phyloP scores from a whole-genome alignment of 148 eudicot genomes.

The Fagopyrum homotropicum region DNA sequence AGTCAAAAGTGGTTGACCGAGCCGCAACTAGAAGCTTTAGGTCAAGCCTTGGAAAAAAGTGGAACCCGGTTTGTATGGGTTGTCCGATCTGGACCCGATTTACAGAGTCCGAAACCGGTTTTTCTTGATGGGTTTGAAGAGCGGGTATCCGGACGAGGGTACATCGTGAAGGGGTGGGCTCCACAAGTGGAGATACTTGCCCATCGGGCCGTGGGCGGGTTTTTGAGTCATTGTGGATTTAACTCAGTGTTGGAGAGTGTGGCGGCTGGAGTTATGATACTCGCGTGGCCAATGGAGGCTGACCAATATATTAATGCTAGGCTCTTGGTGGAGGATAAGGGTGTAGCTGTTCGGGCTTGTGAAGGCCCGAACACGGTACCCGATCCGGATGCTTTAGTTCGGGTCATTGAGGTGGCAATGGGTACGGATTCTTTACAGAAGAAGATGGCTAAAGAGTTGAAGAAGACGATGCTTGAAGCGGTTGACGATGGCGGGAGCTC shows the following conservation, averaged over 20 bases:
- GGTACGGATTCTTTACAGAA: conserved; percentile 15
- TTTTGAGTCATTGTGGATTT: conserved; percentile 17
- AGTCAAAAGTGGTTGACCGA: background rate
- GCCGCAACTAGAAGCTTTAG: conserved; percentile 3
- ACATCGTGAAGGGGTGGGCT: conserved; percentile 11
- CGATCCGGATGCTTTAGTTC: conserved; percentile 25
- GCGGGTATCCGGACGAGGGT: conserved; percentile 10
- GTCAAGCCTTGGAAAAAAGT: background rate
- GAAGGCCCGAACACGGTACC: conserved; percentile 32
- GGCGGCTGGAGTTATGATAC: conserved; percentile 30
- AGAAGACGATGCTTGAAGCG: background rate
- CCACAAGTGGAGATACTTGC: conserved; percentile 12
- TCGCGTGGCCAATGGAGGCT: conserved; percentile 43
- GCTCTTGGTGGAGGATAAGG: conserved; percentile 34
- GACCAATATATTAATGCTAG: conserved; percentile 39
- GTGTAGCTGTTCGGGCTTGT: conserved; percentile 22
- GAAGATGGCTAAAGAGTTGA: conserved; percentile 20
- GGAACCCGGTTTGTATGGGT: conserved; percentile 12
- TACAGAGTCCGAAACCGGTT: background rate
- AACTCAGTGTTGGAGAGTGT: conserved; percentile 31
- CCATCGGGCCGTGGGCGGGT: conserved; percentile 12
- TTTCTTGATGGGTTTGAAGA: conserved; percentile 1
- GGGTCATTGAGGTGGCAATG: conserved; percentile 23
- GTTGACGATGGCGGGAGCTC: background rate
- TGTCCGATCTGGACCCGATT: background rate